Evolutionary conservation across 2,329 filamentous ascomycete species (phyloP).

Genomic region (Fulvia fulva): DNA sequence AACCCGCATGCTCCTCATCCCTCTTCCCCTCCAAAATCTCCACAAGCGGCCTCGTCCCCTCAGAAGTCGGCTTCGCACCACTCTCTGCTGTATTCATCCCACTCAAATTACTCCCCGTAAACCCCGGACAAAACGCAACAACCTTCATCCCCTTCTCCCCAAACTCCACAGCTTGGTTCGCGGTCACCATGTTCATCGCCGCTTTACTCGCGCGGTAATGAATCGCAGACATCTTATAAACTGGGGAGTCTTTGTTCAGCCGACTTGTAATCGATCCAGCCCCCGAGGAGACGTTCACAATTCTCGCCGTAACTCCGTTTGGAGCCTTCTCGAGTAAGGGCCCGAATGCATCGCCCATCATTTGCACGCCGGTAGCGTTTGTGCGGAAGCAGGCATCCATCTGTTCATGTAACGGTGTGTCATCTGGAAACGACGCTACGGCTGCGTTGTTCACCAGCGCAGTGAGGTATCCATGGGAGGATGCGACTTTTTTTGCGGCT

Average conservation of each 20-base stretch:
- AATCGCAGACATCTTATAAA: slow-evolving; percentile 27
- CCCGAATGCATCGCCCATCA: slow-evolving; percentile 25
- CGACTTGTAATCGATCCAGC: slow-evolving; percentile 34
- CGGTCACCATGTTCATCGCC: slow-evolving; percentile 39
- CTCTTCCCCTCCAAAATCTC: slow-evolving; percentile 36
- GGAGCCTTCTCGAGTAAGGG: slow-evolving; percentile 26
- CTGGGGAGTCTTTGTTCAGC: slow-evolving; percentile 25
- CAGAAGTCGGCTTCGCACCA: slow-evolving; percentile 35
- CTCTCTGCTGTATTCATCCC: slow-evolving; percentile 33
- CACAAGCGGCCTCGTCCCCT: slow-evolving; percentile 34
- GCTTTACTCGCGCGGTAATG: slow-evolving; percentile 38
- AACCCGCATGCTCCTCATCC: slow-evolving; percentile 29
- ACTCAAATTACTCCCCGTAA: slow-evolving; percentile 35
- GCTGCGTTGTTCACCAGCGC: slow-evolving; percentile 40
- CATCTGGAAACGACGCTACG: slow-evolving; percentile 15
- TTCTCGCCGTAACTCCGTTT: slow-evolving; percentile 22
- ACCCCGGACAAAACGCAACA: slow-evolving; percentile 39
- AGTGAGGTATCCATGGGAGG: slow-evolving; percentile 32
- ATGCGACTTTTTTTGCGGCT: slow-evolving; percentile 23
- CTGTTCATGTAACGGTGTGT: slow-evolving; percentile 22
- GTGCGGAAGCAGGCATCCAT: slow-evolving; percentile 24
- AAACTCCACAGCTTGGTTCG: slow-evolving; percentile 27
- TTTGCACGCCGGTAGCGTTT: slow-evolving; percentile 25
- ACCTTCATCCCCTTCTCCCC: slow-evolving; percentile 33
- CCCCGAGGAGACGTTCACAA: slow-evolving; percentile 37